Percentiles rank a stretch among this genome's conserved stretches.
phyloP scores from a whole-genome alignment of 495 filamentous ascomycete species.

The Penicillium tannophilum region DNA sequence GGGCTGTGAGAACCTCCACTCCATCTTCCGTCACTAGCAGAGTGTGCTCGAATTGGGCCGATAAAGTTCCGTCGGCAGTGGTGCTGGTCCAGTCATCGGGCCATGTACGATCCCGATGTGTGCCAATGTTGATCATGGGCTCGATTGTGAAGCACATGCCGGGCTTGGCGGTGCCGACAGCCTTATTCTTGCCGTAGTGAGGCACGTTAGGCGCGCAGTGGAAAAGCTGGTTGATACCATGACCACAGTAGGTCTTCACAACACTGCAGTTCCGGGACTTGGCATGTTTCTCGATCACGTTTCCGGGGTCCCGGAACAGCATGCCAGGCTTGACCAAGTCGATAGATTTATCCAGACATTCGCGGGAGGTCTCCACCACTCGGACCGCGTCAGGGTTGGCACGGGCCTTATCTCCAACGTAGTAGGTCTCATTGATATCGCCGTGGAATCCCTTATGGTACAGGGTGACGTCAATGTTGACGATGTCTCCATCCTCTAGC shows the following conservation, averaged over 20 bases:
- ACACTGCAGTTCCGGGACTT: constrained; percentile 78
- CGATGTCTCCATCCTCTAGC: constrained; percentile 80
- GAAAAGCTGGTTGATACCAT: constrained; percentile 85
- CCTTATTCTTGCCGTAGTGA: constrained; percentile 91
- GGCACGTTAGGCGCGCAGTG: constrained; percentile 84
- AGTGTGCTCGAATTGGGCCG: constrained; percentile 94
- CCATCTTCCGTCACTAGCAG: constrained; percentile 91
- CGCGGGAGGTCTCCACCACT: constrained; percentile 81
- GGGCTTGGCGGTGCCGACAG: constrained; percentile 79
- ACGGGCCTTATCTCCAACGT: constrained; percentile 75
- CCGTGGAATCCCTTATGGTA: constrained; percentile 89
- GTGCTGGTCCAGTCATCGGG: constrained; percentile 90
- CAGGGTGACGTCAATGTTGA: constrained; percentile 87
- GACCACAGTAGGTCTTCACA: constrained; percentile 87
- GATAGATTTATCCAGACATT: constrained; percentile 82
- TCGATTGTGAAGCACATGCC: constrained; percentile 96
- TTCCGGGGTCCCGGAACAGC: constrained; percentile 81
- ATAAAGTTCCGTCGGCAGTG: constrained; percentile 77
- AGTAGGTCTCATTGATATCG: constrained; percentile 92
- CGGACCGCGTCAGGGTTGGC: constrained; percentile 76
- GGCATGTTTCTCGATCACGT: constrained; percentile 82
- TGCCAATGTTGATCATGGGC: constrained; percentile 86
- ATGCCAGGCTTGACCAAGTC: constrained; percentile 84
- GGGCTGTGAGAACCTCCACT: constrained; percentile 89
- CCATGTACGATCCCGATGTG: constrained; percentile 81